These are phyloP conservation scores for Rhazya stricta DNA, from an alignment of 257 asterid genomes.

Conservation along the genomic window DNA sequence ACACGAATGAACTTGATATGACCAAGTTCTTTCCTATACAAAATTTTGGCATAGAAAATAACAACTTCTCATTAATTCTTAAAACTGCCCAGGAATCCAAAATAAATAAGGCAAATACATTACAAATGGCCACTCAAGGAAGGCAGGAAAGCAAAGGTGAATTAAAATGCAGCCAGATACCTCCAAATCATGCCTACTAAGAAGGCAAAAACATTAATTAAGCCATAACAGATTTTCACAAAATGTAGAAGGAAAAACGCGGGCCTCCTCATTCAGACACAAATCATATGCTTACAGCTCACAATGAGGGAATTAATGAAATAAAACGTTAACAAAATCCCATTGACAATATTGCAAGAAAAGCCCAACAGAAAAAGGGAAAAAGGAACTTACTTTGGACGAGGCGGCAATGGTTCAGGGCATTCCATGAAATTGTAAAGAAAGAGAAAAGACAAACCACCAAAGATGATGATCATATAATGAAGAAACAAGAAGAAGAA, in stretches of 20 bases:
- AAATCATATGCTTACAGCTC: neutral
- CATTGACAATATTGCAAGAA: neutral
- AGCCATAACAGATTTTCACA: neutral
- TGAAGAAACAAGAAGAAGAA: too few relatives aligned
- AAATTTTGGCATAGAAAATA: neutral
- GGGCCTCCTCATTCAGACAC: neutral
- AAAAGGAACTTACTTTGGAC: conserved; percentile 21
- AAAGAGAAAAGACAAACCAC: neutral
- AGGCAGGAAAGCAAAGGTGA: neutral
- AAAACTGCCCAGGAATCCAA: neutral
- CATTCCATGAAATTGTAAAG: conserved; percentile 14
- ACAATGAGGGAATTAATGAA: neutral
- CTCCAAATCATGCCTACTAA: neutral
- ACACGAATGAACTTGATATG: neutral
- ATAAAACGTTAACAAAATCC: neutral
- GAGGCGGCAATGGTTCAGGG: conserved; percentile 15
- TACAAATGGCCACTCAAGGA: neutral
- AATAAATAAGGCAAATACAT: too few relatives aligned
- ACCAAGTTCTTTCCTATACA: neutral
- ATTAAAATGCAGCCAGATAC: conserved; percentile 3
- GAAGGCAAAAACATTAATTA: conserved; percentile 5
- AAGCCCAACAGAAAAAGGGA: neutral
- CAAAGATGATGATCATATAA: neutral
- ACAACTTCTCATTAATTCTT: neutral
- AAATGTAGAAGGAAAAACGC: neutral